phyloP scores from a whole-genome alignment of 768 basidiomycete species.

The Lactarius hengduanensis region DNA sequence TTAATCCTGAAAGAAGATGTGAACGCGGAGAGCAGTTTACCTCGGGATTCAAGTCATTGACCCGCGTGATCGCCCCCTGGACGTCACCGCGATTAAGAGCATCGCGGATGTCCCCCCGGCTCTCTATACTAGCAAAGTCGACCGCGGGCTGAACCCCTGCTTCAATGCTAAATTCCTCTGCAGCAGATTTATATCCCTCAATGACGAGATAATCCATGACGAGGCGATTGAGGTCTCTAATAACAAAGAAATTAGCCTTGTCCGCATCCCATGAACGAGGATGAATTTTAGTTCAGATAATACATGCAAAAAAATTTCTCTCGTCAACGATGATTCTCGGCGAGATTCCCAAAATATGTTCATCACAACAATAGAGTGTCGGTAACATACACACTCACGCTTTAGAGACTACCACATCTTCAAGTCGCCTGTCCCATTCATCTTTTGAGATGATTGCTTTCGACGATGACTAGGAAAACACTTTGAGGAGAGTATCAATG shows the following conservation, averaged over 20 bases:
- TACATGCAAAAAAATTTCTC: slow-evolving; percentile 68
- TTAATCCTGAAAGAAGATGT: slow-evolving; percentile 61
- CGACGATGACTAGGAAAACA: slow-evolving; percentile 36
- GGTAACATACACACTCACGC: slow-evolving; percentile 60
- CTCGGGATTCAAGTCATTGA: slow-evolving; percentile 96
- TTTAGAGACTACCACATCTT: slow-evolving; percentile 82
- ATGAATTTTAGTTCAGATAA: slow-evolving; percentile 64
- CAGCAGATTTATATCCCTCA: slow-evolving; percentile 95
- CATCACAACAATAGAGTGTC: slow-evolving; percentile 47
- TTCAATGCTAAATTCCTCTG: slow-evolving; percentile 91
- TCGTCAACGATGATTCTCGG: slow-evolving; percentile 72
- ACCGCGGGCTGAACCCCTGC: slow-evolving; percentile 73
- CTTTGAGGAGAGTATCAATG: slow-evolving; percentile 8
- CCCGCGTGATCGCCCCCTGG: slow-evolving; percentile 90
- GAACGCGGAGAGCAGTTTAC: slow-evolving; percentile 49
- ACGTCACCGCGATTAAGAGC: slow-evolving; percentile 93
- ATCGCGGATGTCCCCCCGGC: slow-evolving; percentile 90
- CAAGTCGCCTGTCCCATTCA: slow-evolving; percentile 84
- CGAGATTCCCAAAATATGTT: slow-evolving; percentile 98
- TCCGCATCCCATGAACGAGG: slow-evolving; percentile 30
- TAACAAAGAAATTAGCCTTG: slow-evolving; percentile 27
- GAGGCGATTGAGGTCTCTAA: slow-evolving; percentile 88
- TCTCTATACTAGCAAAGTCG: slow-evolving; percentile 91
- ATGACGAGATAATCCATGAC: slow-evolving; percentile 98
- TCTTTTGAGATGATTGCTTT: slow-evolving; percentile 67